Conservation (phyloP, 2,329 filamentous ascomycete genomes). For the Fusarium nematophilum region DNA sequence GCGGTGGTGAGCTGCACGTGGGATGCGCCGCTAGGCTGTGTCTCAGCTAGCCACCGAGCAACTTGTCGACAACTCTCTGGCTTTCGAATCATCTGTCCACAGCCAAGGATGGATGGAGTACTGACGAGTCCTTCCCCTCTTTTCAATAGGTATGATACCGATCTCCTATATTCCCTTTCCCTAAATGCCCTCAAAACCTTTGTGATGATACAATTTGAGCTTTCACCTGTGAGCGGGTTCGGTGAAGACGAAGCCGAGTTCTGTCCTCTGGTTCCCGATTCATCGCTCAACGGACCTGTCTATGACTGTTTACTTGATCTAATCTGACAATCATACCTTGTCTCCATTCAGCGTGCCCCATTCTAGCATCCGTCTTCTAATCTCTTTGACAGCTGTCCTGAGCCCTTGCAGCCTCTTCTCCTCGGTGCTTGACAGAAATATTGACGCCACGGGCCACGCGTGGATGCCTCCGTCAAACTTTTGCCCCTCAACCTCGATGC, state of each 20-base stretch:
- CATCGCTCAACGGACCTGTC: constrained; percentile 41
- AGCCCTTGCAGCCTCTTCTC: constrained; percentile 65
- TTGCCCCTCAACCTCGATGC: constrained; percentile 65
- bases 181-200: constrained; percentile 4
- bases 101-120: background rate
- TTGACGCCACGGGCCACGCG: constrained; percentile 81
- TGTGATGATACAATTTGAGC: constrained; percentile 58
- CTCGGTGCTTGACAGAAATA: constrained; percentile 64
- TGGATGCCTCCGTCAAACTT: constrained; percentile 78
- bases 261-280: constrained; percentile 58
- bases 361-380: constrained; percentile 48
- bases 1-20: background rate
- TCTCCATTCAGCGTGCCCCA: constrained; percentile 26
- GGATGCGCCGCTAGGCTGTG: constrained; percentile 4
- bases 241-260: constrained; percentile 63
- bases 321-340: constrained; percentile 63
- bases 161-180: background rate
- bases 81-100: background rate
- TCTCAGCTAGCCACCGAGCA: background rate
- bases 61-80: background rate
- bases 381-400: constrained; percentile 52
- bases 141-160: constrained; percentile 20
- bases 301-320: constrained; percentile 70
- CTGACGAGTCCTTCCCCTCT: background rate
- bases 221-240: constrained; percentile 49